phyloP scores from a whole-genome alignment of 192 early-diverging fungal species.

The Funneliformis geosporum region DNA sequence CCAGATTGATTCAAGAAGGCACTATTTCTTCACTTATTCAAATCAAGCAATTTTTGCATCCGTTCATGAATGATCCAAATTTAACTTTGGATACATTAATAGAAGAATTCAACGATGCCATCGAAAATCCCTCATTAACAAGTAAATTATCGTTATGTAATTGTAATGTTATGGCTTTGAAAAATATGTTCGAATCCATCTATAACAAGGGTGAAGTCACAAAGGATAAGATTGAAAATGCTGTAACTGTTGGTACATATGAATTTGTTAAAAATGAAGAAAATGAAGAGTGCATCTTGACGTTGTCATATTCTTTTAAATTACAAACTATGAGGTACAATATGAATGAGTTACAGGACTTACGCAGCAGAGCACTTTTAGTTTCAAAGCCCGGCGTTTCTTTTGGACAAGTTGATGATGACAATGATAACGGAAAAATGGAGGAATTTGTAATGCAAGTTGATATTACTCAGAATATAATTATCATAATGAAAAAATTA shows the following conservation, averaged over 20 bases:
- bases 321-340: background rate
- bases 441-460: conserved; percentile 32
- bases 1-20: conserved; percentile 29
- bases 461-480: conserved; percentile 26
- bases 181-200: conserved; percentile 31
- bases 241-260: conserved; percentile 15
- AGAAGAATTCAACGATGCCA: background rate
- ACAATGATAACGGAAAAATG: background rate
- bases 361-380: conserved; percentile 32
- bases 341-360: conserved; percentile 27
- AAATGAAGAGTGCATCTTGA: conserved; percentile 24
- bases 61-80: conserved; percentile 17
- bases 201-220: conserved; percentile 32
- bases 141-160: conserved; percentile 31
- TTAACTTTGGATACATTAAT: background rate
- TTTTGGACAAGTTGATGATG: background rate
- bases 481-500: conserved; percentile 18
- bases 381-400: conserved; percentile 12
- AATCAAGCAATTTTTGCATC: conserved; percentile 29
- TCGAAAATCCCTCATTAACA: conserved; percentile 14
- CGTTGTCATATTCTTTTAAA: conserved; percentile 8
- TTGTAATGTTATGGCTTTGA: conserved; percentile 17
- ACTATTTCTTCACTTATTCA: conserved; percentile 27
- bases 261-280: conserved; percentile 15
- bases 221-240: conserved; percentile 29